Evolutionary conservation across 805 yeast species (phyloP).

Genomic region (Metschnikowia amazonensis): DNA sequence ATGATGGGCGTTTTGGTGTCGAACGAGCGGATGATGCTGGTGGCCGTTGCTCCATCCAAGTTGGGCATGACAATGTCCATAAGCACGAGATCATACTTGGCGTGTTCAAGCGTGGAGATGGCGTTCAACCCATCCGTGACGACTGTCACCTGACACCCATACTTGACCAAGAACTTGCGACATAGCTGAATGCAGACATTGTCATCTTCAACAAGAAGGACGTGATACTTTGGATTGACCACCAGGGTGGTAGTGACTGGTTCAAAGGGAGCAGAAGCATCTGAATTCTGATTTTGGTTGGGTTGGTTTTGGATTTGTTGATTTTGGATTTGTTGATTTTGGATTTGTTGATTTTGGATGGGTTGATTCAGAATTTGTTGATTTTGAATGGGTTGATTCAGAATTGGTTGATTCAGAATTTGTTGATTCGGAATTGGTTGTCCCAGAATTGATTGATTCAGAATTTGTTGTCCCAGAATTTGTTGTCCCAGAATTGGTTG

Average conservation of each 20-base stretch:
- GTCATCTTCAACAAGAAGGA: conserved; percentile 75
- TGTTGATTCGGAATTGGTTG: not conserved
- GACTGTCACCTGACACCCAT: conserved; percentile 89
- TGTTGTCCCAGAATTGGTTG: not conserved
- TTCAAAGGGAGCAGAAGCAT: conserved; percentile 4
- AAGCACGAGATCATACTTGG: conserved; percentile 68
- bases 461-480: not conserved
- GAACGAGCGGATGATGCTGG: conserved; percentile 80
- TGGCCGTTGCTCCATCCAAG: conserved; percentile 85
- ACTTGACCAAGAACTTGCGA: conserved; percentile 73
- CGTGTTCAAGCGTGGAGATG: conserved; percentile 67
- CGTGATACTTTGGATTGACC: conserved; percentile 56
- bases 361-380: too few relatives aligned
- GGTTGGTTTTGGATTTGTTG: not conserved
- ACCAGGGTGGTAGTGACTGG: conserved; percentile 17
- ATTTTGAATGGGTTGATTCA: too few relatives aligned
- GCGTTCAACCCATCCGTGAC: conserved; percentile 92
- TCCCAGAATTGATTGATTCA: not conserved
- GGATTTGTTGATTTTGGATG: not conserved
- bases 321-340: not conserved
- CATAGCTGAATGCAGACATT: conserved; percentile 80
- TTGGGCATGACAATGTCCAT: conserved; percentile 93
- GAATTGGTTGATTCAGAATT: not conserved
- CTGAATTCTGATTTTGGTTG: conserved; percentile 3
- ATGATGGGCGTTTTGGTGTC: conserved; percentile 86